These are phyloP conservation scores for Blastocystis sp. DNA, from an alignment of 352 stramenopile species.

Conservation along the genomic window DNA sequence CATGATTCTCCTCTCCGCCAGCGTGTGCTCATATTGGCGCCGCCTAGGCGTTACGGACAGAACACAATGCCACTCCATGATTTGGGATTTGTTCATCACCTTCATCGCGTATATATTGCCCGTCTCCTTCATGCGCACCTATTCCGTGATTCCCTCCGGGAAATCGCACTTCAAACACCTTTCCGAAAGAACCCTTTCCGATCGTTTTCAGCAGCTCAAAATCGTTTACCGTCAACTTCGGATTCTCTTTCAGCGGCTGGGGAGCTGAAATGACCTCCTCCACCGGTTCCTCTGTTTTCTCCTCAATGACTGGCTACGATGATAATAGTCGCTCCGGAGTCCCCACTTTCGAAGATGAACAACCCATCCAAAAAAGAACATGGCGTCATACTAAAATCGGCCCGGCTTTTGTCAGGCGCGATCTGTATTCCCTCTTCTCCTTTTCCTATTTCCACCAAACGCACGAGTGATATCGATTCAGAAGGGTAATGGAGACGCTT, in stretches of 20 bases:
- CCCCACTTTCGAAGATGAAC: background rate
- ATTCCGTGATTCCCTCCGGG: constrained; percentile 77
- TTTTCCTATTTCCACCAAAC: too few species aligned
- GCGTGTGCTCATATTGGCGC: constrained; percentile 53
- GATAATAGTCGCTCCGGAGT: background rate
- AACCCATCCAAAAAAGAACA: background rate
- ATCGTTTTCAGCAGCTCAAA: constrained; percentile 86
- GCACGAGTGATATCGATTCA: too few species aligned
- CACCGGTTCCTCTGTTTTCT: background rate
- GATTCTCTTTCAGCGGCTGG: constrained; percentile 68
- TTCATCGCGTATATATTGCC: constrained; percentile 91
- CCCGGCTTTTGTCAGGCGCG: too few species aligned
- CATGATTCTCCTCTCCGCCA: constrained; percentile 10
- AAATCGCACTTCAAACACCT: constrained; percentile 75
- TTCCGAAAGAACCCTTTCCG: constrained; percentile 89
- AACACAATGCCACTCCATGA: constrained; percentile 71
- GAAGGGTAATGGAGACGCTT: too few species aligned
- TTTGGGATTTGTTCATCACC: constrained; percentile 85
- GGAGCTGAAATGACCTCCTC: constrained; percentile 26
- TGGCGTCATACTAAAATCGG: too few species aligned
- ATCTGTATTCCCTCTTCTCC: too few species aligned
- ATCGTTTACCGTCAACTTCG: constrained; percentile 85
- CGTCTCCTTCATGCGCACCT: constrained; percentile 88
- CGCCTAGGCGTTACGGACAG: background rate
- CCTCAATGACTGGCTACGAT: background rate